Conservation (phyloP, 805 yeast genomes). For the Wickerhamomyces alni region DNA sequence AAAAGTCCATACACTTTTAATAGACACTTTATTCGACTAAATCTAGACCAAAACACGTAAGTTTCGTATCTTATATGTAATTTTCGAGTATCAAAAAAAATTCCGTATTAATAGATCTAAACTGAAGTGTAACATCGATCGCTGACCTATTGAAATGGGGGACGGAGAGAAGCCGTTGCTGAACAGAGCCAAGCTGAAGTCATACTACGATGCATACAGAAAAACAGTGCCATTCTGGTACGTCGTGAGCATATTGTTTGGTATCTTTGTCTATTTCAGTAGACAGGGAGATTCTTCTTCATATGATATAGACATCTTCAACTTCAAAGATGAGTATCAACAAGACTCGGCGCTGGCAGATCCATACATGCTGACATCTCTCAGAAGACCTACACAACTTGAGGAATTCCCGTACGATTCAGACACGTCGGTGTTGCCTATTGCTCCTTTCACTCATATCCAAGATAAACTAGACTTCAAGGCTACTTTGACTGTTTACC, state of each 20-base stretch:
- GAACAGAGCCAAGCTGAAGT: constrained; percentile 1
- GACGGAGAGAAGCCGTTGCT: not conserved
- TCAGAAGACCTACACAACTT: constrained; percentile 15
- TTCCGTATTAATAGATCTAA: too few relatives aligned
- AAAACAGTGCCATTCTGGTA: constrained; percentile 18
- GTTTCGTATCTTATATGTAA: too few relatives aligned
- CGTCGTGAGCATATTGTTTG: constrained; percentile 13
- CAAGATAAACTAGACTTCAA: constrained; percentile 29
- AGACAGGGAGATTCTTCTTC: constrained; percentile 4
- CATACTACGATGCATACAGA: constrained; percentile 4
- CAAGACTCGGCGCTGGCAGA: constrained; percentile 13
- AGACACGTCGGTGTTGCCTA: constrained; percentile 28
- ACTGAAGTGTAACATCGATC: not conserved
- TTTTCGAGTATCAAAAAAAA: too few relatives aligned
- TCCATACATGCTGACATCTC: constrained; percentile 12
- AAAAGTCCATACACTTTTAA: constrained; percentile 9
- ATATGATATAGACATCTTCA: constrained; percentile 10
- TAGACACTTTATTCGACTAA: not conserved
- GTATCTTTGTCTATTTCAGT: constrained; percentile 15
- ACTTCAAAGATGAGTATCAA: constrained; percentile 15
- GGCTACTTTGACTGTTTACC: constrained; percentile 28
- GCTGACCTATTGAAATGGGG: not conserved
- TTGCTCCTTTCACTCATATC: constrained; percentile 32
- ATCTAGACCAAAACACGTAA: too few relatives aligned
- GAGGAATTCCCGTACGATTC: constrained; percentile 26